Base-by-base conservation (phyloP, 78 protist genomes). In the Dictyostelium firmibasis region DNA sequence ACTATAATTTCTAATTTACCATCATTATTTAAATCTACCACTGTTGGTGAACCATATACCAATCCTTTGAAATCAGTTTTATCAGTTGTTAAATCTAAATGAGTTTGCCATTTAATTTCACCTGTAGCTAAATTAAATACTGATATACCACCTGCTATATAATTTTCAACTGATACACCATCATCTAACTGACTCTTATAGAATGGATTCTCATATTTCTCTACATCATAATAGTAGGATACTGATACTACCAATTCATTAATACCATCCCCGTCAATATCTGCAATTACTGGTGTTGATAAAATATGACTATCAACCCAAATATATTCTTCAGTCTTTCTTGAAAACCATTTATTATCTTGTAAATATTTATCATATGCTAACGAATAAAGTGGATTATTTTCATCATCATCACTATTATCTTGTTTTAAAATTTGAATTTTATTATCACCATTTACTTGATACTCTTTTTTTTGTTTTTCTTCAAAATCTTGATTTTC, bases 71-170 rank as follows among this genome's bases (percentile, higher is more conserved):
- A 75, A 23, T 75, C 81, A 2, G 50, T 47, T 14, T 70, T 50
- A 33, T 76, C 83, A 7, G 94, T 82, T 36, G 98, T 96, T 33
- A 96, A 36, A 92, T 95, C 97, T 29, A 95, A 72, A 79, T 95
- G 92, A 33, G 94, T 89, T 69, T 89, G 94, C 94, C 94, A 89
- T 70, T 83, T 81, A 57, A 96, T 33, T 11, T 20, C 29, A 50
- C 95, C 82, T 3, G 82, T 79, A 7, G 43, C 60, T 27, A 96
- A 64, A 75, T 95, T 81, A 25, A 95, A 70, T 29, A 85, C 96
- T 10, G 89, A 92, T 25, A 98, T 81, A 16, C 98, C 99, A 27
- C 98, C 97, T 3, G 98, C 97, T 31, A 97, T 96, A 86, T 98
- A 98, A n/a, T 96, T 92, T 31, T 36, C 53, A 25, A 83, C 16